A percentile compares a stretch with the other conserved stretches of the same genome.
Evolutionary conservation across 1,284 basidiomycete genomes (phyloP).

Genomic region (Prillingera fragicola): DNA sequence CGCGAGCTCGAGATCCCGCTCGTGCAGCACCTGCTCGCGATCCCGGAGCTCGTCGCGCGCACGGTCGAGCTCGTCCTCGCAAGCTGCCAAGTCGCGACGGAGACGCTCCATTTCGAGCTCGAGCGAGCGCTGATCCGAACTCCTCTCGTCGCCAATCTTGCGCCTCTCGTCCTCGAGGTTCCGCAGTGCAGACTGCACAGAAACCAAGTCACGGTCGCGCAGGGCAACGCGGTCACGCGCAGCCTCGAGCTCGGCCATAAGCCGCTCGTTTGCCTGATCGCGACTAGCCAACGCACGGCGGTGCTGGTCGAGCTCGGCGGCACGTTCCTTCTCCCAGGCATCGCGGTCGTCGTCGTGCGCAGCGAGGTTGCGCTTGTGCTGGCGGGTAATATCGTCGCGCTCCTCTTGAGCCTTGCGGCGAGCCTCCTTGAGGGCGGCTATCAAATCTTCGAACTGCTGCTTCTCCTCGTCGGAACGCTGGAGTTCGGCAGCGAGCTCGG

Average conservation of each 20-base stretch:
- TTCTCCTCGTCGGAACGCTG: slow-evolving; percentile 54
- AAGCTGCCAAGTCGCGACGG: slow-evolving; percentile 72
- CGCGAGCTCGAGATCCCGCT: slow-evolving; percentile 65
- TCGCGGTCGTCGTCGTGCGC: slow-evolving; percentile 36
- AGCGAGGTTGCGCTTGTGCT: slow-evolving; percentile 55
- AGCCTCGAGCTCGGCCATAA: slow-evolving; percentile 45
- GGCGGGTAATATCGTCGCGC: slow-evolving; percentile 62
- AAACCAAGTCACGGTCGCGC: slow-evolving; percentile 58
- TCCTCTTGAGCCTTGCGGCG: slow-evolving; percentile 45
- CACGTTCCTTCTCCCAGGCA: slow-evolving; percentile 46
- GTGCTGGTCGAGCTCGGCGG: slow-evolving; percentile 48
- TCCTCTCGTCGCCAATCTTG: slow-evolving; percentile 71
- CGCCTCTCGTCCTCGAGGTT: slow-evolving; percentile 53
- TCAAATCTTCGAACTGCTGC: slow-evolving; percentile 64
- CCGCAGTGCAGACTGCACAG: slow-evolving; percentile 68
- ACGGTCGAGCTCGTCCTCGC: slow-evolving; percentile 72
- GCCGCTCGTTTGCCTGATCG: slow-evolving; percentile 41
- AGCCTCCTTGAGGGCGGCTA: slow-evolving; percentile 72
- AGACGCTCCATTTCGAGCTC: slow-evolving; percentile 86
- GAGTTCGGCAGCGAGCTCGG: slow-evolving; percentile 52
- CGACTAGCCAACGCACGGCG: slow-evolving; percentile 45
- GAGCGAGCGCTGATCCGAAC: slow-evolving; percentile 75
- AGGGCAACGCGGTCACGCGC: slow-evolving; percentile 48
- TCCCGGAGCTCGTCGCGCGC: slow-evolving; percentile 67
- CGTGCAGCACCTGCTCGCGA: slow-evolving; percentile 59